These are phyloP conservation scores for Penicillium oxalicum DNA, from an alignment of 2,329 filamentous ascomycete species.

Conservation along the genomic window DNA sequence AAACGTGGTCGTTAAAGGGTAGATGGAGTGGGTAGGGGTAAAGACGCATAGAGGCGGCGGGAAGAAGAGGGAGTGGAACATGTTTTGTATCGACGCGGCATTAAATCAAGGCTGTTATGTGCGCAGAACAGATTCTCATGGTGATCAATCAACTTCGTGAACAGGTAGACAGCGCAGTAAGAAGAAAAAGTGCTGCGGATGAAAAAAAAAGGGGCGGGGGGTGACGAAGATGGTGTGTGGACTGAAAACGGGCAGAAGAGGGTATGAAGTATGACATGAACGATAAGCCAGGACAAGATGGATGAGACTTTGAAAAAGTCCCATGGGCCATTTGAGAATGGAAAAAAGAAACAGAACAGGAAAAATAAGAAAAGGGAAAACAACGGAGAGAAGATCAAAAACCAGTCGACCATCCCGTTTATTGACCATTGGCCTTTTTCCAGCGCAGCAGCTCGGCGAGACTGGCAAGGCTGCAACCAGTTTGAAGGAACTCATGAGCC, in stretches of 20 bases:
- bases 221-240: not conserved
- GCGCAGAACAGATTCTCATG: slow-evolving; percentile 19
- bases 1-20: too few species aligned
- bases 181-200: not conserved
- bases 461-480: slow-evolving; percentile 76
- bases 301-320: too few species aligned
- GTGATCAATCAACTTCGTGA: slow-evolving; percentile 4
- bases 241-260: not conserved
- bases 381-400: too few species aligned
- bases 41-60: too few species aligned
- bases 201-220: not conserved
- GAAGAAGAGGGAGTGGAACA: too few species aligned
- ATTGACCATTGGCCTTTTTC: slow-evolving; percentile 42
- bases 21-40: too few species aligned
- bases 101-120: slow-evolving; percentile 29
- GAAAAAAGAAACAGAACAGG: not conserved
- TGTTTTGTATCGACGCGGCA: slow-evolving; percentile 5
- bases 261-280: not conserved
- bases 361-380: not conserved
- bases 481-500: slow-evolving; percentile 88
- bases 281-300: too few species aligned
- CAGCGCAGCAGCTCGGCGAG: slow-evolving; percentile 80
- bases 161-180: not conserved
- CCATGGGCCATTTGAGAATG: not conserved
- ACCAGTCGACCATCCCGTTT: slow-evolving; percentile 5